Evolutionary conservation across 78 protist genomes (phyloP).

Genomic region (Goniomonas avonlea): DNA sequence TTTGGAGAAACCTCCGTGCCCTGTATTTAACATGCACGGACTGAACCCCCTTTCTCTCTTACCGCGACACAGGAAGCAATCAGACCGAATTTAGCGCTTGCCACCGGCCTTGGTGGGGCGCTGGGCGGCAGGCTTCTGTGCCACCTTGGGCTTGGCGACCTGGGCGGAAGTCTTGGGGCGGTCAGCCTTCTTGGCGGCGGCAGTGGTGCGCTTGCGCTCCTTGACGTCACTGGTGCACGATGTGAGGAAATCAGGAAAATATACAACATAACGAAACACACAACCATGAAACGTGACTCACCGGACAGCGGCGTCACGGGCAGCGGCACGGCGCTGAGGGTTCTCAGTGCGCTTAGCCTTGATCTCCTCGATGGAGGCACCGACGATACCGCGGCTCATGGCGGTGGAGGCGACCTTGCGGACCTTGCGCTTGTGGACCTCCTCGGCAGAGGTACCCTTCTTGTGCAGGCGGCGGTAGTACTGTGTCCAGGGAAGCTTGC

Average conservation of each 20-base stretch:
- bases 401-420: slow-evolving; percentile 41
- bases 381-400: slow-evolving; percentile 58
- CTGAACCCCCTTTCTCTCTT: too few species aligned
- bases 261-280: not conserved
- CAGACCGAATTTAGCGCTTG: too few species aligned
- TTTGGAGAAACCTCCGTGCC: too few species aligned
- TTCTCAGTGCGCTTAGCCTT: slow-evolving; percentile 49
- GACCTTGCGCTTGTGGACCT: slow-evolving; percentile 40
- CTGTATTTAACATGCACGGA: too few species aligned
- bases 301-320: slow-evolving; percentile 58
- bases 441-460: slow-evolving; percentile 28
- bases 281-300: not conserved
- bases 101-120: too few species aligned
- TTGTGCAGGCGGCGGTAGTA: slow-evolving; percentile 62
- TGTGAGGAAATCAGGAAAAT: not conserved
- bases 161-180: not conserved
- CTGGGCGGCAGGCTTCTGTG: too few species aligned
- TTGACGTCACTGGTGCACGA: not conserved
- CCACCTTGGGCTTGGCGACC: too few species aligned
- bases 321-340: slow-evolving; percentile 58
- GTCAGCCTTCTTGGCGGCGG: slow-evolving; percentile 1
- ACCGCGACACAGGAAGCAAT: too few species aligned
- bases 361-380: slow-evolving; percentile 68
- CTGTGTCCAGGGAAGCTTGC: slow-evolving; percentile 61
- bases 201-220: not conserved